Percentiles rank a stretch among this genome's conserved stretches.
Conservation (phyloP, 495 filamentous ascomycete genomes). For the Aspergillus sclerotioniger region DNA sequence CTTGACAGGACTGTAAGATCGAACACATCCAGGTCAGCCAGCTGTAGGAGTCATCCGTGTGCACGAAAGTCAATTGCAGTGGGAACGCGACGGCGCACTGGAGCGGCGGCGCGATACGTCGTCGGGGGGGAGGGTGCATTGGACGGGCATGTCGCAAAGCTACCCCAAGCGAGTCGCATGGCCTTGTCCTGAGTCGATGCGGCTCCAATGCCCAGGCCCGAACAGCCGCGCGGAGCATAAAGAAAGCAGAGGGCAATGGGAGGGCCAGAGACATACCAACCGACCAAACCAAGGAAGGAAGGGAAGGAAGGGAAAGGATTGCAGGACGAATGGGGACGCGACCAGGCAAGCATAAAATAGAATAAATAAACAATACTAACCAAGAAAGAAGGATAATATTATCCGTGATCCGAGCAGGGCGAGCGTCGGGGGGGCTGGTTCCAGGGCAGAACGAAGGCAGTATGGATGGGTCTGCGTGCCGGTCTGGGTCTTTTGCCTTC, state of each 20-base stretch:
- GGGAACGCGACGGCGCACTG: conserved; percentile 20
- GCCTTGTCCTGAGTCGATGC: not conserved
- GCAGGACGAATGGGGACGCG: not conserved
- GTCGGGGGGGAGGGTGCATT: not conserved
- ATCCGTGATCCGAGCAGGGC: conserved; percentile 19
- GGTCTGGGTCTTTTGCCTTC: conserved; percentile 13
- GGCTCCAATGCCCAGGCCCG: conserved; percentile 1
- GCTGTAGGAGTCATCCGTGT: not conserved
- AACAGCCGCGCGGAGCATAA: conserved; percentile 10
- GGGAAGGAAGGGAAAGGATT: conserved; percentile 1
- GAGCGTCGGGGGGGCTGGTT: conserved; percentile 10
- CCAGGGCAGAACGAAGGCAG: conserved; percentile 18
- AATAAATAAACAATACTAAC: conserved; percentile 11
- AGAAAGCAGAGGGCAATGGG: not conserved
- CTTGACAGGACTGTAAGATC: conserved; percentile 26
- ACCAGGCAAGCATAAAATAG: conserved; percentile 3
- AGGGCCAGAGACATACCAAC: conserved; percentile 8
- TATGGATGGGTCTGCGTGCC: conserved; percentile 26
- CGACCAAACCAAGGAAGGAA: conserved; percentile 4
- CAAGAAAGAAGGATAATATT: conserved; percentile 5
- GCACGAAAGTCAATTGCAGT: conserved; percentile 7
- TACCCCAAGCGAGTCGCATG: not conserved
- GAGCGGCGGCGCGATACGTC: conserved; percentile 14
- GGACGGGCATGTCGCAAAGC: conserved; percentile 9
- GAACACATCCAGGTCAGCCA: conserved; percentile 23